Evolutionary conservation across 2,329 filamentous ascomycete species (phyloP), one percentile per base, ranked within the genome.

Genomic region (Setomelanomma holmii): DNA sequence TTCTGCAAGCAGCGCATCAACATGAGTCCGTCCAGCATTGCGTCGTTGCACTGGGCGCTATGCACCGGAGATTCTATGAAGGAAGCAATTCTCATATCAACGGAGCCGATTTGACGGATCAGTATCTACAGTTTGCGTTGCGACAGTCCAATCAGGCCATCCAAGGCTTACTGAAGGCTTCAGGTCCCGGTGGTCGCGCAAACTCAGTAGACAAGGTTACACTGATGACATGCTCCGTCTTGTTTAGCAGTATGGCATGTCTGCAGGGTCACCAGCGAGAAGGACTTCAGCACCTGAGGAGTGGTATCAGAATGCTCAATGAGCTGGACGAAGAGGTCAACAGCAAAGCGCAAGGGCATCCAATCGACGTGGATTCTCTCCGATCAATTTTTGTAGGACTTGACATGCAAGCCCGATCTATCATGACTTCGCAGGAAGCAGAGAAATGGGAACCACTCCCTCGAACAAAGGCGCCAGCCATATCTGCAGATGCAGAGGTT

Each of bases 1-100:
- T 73, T 11, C 55, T 72, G 1, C 67, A 70, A 34, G 70, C 71
- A 2, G 65, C 67, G n/a, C 63, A 72, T 34, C 61, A 59, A n/a
- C 51, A 66, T 45, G 61, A 65, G 4, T 58, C 67, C 5, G 65
- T 74, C 7, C 64, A 68, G 34, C 64, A 74, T 42, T 67, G 68
- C 12, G 39, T 72, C 11, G 58, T 69, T 21, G 67, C 67, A 17
- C 51, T 74, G 8, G 68, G 66, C 38, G 65, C 71, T 5, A 66
- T 73, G 63, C 67, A 74, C 46, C 66, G 65, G 17, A 64, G 67
- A n/a, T 67, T 69, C 47, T 64, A 63, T 21, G 54, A 61, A 20
- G 61, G 67, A 1, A 34, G 41, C 0, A 40, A 53, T 19, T 60
- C 70, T 20, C 51, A 53, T 14, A 58, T 68, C 1, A 57, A 66